phyloP scores from a whole-genome alignment of 441 rosid genomes.

The Pelargonium fulgidum region DNA sequence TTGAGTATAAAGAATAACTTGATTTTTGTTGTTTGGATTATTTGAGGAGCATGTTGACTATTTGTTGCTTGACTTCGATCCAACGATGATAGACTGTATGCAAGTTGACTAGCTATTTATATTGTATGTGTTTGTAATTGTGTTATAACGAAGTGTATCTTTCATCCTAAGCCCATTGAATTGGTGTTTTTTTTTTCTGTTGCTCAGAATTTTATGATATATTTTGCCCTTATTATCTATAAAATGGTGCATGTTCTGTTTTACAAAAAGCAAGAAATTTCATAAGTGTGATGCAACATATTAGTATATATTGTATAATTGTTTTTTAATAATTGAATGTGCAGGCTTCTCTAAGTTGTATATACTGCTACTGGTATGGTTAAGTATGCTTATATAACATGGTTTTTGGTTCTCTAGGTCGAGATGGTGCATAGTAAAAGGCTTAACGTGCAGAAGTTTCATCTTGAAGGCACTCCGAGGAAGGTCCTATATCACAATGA shows the following conservation, averaged over 20 bases:
- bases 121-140: background rate
- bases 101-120: background rate
- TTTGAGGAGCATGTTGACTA: background rate
- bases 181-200: too few species aligned
- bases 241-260: background rate
- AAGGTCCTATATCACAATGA: slow-evolving; percentile 84
- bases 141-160: background rate
- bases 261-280: background rate
- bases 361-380: slow-evolving; percentile 10
- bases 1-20: too few species aligned
- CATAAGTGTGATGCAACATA: background rate
- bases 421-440: slow-evolving; percentile 92
- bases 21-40: background rate
- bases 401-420: slow-evolving; percentile 46
- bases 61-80: background rate
- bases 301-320: background rate
- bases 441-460: slow-evolving; percentile 88
- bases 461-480: slow-evolving; percentile 89
- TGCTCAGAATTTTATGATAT: background rate
- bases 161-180: background rate
- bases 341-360: slow-evolving; percentile 1
- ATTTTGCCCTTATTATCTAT: background rate
- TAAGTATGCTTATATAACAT: background rate
- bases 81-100: background rate
- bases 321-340: background rate